Conservation (phyloP, 768 basidiomycete genomes). For the Rickenella mellea region DNA sequence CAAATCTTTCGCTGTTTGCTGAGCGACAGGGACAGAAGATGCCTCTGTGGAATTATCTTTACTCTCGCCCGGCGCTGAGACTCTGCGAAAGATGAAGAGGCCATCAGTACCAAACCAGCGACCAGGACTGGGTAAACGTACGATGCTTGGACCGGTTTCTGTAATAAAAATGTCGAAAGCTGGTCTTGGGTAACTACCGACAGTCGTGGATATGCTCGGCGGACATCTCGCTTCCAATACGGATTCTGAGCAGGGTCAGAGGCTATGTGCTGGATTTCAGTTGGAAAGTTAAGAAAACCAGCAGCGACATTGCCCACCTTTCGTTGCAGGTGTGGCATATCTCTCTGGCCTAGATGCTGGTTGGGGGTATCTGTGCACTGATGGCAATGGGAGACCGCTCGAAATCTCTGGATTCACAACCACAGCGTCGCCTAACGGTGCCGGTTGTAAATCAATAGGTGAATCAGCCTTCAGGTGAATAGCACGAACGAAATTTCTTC, state of each 20-base stretch:
- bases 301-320: constrained; percentile 40
- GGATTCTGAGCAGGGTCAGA: constrained; percentile 84
- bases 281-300: constrained; percentile 3
- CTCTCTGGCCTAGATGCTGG: constrained; percentile 83
- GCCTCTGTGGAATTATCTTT: constrained; percentile 23
- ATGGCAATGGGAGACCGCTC: constrained; percentile 72
- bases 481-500: constrained; percentile 96
- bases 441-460: too few relatives aligned
- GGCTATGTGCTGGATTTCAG: constrained; percentile 34
- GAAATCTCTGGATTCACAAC: constrained; percentile 89
- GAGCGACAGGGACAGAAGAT: constrained; percentile 32
- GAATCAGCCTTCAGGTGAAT: too few relatives aligned
- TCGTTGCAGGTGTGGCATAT: constrained; percentile 82
- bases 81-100: constrained; percentile 25
- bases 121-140: constrained; percentile 29
- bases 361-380: constrained; percentile 69
- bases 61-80: constrained; percentile 40
- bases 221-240: constrained; percentile 95
- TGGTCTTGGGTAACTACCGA: constrained; percentile 82
- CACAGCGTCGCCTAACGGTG: constrained; percentile 67
- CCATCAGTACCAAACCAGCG: constrained; percentile 5
- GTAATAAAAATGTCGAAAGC: constrained; percentile 70
- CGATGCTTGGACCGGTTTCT: constrained; percentile 60
- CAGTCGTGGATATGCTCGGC: constrained; percentile 85
- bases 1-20: constrained; percentile 45